Evolutionary conservation across 2,329 filamentous ascomycete species (phyloP), one percentile per base, ranked within the genome.

Genomic region (Chaetomiaceae sp.): DNA sequence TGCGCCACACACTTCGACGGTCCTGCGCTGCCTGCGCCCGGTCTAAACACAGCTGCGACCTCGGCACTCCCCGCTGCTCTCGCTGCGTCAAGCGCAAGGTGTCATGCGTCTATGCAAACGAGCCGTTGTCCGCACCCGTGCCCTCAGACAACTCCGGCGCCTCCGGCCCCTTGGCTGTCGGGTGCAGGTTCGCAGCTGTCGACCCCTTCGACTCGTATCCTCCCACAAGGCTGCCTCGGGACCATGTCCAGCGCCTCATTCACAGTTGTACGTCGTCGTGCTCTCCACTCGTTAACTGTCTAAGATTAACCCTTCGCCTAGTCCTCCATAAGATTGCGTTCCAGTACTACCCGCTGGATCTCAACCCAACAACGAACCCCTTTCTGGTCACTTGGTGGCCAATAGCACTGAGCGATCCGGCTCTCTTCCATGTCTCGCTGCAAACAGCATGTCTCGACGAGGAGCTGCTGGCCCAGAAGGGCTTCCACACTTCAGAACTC

Each of bases 341-440:
- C 47, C 75, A 82, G 57, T 83, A 82, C 60, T 83, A 83, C 59
- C 80, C 80, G 0, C 68, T 82, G 19, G 80, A 83, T 47, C 66
- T 80, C 7, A 74, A 70, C 55, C 61, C 71, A n/a, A 64, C 65
- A 0, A 79, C 80, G 7, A 83, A 83, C 58, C 80, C 80, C 0
- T 83, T 83, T 55, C 66, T 83, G 17, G 67, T 81, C 6, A 81
- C 78, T 0, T 83, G 80, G 80, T 83, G 80, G 79, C 80, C 80
- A 0, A 68, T 78, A 1, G 79, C 80, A 0, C 69, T 83, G 0
- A 73, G 70, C 0, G 80, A 83, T 51, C 77, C 80, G 0, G 78
- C 78, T 4, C 60, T 83, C 1, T 83, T 83, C 50, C 78, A 83
- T 58, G 79, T 83, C 22, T 82, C 79, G 2, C 68, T 83, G 12